A percentile compares a stretch with the other conserved stretches of the same genome.
Conservation (phyloP, 2,329 filamentous ascomycete genomes). For the Phaeosphaeria sp. region DNA sequence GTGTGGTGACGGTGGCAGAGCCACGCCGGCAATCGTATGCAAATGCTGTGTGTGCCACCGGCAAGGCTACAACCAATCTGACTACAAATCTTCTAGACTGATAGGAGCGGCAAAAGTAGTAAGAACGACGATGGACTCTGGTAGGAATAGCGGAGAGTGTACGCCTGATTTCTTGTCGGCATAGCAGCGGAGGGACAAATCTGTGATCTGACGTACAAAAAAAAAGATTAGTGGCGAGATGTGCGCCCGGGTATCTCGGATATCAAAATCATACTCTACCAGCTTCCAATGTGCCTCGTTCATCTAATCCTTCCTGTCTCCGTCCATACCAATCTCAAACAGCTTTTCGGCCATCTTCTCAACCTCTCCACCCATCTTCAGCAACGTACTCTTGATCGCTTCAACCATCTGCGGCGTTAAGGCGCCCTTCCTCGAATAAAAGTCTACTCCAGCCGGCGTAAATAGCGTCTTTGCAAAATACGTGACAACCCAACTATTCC, state of each 20-base stretch:
- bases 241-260: slow-evolving; percentile 16
- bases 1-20: not conserved
- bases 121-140: not conserved
- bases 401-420: slow-evolving; percentile 64
- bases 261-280: not conserved
- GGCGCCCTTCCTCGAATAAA: slow-evolving; percentile 71
- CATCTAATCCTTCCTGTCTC: slow-evolving; percentile 21
- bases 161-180: not conserved
- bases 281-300: not conserved
- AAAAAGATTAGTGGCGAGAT: not conserved
- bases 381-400: slow-evolving; percentile 63
- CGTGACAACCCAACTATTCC: slow-evolving; percentile 75
- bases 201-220: not conserved
- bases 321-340: slow-evolving; percentile 52
- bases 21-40: slow-evolving; percentile 6
- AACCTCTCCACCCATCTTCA: slow-evolving; percentile 58
- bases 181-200: not conserved
- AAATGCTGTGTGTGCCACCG: slow-evolving; percentile 1
- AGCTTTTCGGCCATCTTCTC: slow-evolving; percentile 59
- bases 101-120: not conserved
- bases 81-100: slow-evolving; percentile 23
- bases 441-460: slow-evolving; percentile 80
- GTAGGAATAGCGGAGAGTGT: not conserved
- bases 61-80: not conserved
- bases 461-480: slow-evolving; percentile 86